Evolutionary conservation across 306 rosid species (phyloP).

Genomic region (Betula pendula): DNA sequence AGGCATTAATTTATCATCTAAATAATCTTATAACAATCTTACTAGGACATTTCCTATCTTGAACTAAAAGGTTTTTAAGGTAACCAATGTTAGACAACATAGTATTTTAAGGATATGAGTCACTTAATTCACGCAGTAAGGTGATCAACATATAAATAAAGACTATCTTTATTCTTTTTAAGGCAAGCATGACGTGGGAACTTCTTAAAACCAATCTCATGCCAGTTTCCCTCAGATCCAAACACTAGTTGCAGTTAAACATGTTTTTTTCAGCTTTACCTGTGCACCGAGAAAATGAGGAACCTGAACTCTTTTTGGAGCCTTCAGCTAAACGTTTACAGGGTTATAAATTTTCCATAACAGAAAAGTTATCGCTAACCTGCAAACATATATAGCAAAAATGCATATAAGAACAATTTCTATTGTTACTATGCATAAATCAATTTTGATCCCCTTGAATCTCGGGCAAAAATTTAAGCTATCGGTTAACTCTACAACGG

Average conservation of each 20-base stretch:
- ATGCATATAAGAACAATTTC: too few relatives aligned
- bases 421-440: too few relatives aligned
- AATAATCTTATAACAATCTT: not conserved
- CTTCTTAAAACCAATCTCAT: constrained; percentile 1
- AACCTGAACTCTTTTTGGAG: constrained; percentile 80
- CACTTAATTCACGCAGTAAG: not conserved
- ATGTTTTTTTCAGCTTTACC: constrained; percentile 43
- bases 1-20: not conserved
- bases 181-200: too few relatives aligned
- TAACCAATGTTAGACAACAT: too few relatives aligned
- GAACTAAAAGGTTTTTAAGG: too few relatives aligned
- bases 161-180: not conserved
- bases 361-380: constrained; percentile 47
- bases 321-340: constrained; percentile 89
- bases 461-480: not conserved
- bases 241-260: not conserved
- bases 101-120: not conserved
- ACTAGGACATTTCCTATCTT: too few relatives aligned
- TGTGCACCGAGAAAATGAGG: constrained; percentile 57
- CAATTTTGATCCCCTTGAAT: too few relatives aligned
- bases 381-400: too few relatives aligned
- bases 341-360: constrained; percentile 54
- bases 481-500: not conserved
- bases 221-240: not conserved
- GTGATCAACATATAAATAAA: not conserved